Evolutionary conservation across 495 filamentous ascomycete genomes (phyloP), one percentile per base, ranked within the genome.

Genomic region (Penicillium fimorum): DNA sequence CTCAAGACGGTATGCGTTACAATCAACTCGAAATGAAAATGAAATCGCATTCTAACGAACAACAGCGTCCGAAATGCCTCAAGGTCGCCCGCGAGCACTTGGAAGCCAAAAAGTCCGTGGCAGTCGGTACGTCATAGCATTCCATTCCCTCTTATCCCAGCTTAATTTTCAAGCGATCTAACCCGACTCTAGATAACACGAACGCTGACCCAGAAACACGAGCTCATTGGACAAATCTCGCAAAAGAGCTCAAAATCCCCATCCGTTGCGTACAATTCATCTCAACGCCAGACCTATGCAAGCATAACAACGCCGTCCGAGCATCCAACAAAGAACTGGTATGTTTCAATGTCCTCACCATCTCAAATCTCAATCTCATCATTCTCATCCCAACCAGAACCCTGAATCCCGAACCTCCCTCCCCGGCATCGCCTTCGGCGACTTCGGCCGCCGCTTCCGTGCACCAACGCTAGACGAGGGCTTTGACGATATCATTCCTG

Each of bases 221-320:
- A 61, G 76, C 77, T 11, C 74, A 87, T 53, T 97, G 92, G 91
- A 70, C 89, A 24, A 75, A 82, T 9, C 73, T 97, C 20, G 91
- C 91, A 15, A 80, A 75, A 49, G 86, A 88, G 50, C 71, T 86
- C 47, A 72, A 81, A 1, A 78, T 93, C 3, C 89, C 88, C 0
- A 88, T 96, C 55, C 87, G 95, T 27, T 95, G 93, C 63, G 72
- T 97, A 5, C 87, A 89, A 62, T 96, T 98, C 72, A 88, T 87
- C 46, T 84, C 90, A 15, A 71, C 84, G 1, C 64, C 83, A 10
- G 79, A 81, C 37, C 61, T 97, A 5, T 96, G 92, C 71, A 82
- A 88, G 67, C 94, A 98, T 71, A 97, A 98, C 65, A 88, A 94
- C 65, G 84, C 84, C 0, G 91, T 95, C 30, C 82, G 94, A 60